Evolutionary conservation across 371 early-diverging fungal species (phyloP).

Genomic region (Rhizopus arrhizus): DNA sequence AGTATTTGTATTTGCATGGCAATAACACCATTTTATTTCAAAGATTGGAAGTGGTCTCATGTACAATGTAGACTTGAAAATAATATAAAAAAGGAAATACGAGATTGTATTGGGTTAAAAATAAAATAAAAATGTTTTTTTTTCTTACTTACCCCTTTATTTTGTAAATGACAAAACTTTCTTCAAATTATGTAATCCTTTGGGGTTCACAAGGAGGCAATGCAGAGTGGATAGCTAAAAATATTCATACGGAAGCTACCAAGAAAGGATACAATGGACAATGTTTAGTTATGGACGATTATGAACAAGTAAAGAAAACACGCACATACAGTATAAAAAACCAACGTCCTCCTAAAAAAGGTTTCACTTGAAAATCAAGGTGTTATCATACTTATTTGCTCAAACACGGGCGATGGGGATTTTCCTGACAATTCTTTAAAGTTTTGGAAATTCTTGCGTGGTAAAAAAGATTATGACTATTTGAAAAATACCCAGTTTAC

Average conservation of each 20-base stretch:
- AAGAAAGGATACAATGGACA: conserved; percentile 68
- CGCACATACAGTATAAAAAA: not conserved
- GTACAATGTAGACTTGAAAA: too few relatives aligned
- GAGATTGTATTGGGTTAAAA: too few relatives aligned
- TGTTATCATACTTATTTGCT: conserved; percentile 76
- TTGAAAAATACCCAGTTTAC: conserved; percentile 52
- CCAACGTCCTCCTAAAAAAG: conserved; percentile 15
- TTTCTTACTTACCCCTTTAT: too few relatives aligned
- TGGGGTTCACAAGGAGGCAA: conserved; percentile 94
- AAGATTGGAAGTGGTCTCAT: too few relatives aligned
- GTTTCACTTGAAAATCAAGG: conserved; percentile 49
- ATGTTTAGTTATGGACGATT: conserved; percentile 73
- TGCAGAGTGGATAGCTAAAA: conserved; percentile 91
- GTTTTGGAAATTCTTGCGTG: conserved; percentile 82
- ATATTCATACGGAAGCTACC: conserved; percentile 74
- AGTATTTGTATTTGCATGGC: too few relatives aligned
- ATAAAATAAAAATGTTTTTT: too few relatives aligned
- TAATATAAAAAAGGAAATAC: too few relatives aligned
- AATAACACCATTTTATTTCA: too few relatives aligned
- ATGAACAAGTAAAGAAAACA: conserved; percentile 56
- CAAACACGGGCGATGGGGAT: conserved; percentile 95
- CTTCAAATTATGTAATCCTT: conserved; percentile 53
- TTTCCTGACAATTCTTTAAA: conserved; percentile 90
- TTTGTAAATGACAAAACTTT: conserved; percentile 23
- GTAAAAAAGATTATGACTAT: conserved; percentile 57